Conservation (phyloP, 164 flowering plant genomes). For the Tetracentron sinense region DNA sequence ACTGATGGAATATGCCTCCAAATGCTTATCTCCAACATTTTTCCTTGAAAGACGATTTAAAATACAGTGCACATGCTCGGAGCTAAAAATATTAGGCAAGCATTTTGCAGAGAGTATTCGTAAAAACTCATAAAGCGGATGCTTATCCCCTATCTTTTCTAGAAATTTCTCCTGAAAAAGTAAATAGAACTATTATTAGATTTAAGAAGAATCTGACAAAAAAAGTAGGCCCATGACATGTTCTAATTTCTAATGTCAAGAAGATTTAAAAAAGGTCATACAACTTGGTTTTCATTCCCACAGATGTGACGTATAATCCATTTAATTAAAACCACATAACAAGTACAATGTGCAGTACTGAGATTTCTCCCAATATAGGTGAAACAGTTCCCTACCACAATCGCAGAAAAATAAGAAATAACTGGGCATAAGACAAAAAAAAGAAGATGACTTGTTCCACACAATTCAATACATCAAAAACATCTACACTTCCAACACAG, state of each 20-base stretch:
- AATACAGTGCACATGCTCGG: constrained; percentile 58
- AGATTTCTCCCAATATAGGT: no score
- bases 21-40: constrained; percentile 22
- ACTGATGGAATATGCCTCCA: constrained; percentile 36
- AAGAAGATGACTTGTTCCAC: no score
- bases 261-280: no score
- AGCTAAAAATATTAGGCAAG: constrained; percentile 53
- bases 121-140: constrained; percentile 60
- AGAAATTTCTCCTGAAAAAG: constrained; percentile 60
- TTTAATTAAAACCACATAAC: no score
- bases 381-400: no score
- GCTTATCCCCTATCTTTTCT: constrained; percentile 46
- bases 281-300: no score
- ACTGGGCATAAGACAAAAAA: no score
- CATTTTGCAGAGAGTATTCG: constrained; percentile 60
- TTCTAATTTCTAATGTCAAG: neutral
- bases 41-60: constrained; percentile 41
- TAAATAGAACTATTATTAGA: neutral
- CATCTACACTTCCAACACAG: no score
- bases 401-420: no score
- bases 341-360: no score
- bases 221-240: neutral
- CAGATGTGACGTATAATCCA: no score
- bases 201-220: neutral
- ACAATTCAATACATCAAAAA: no score